Base-by-base conservation (phyloP, 371 early-diverging fungal genomes). In the Mortierella sp. region DNA sequence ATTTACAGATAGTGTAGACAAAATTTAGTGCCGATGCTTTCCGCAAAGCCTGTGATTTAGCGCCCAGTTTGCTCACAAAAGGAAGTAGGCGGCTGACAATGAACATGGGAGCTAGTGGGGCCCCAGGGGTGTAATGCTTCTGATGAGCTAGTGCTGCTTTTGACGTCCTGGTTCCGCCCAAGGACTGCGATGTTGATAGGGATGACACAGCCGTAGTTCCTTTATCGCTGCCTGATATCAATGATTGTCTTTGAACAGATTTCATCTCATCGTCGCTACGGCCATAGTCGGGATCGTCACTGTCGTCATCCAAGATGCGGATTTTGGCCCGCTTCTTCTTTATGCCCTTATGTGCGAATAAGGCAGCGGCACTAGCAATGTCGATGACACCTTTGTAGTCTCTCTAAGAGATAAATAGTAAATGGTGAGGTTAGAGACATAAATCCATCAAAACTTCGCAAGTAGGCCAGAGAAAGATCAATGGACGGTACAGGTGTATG, bases 401-500 rank as follows among this genome's bases (percentile, higher is more conserved):
- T 14, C 80, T 65, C 83, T 79, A 62, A 47, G 10, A 16, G 30
- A 20, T 14, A 40, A 14, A 37, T 6, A n/a, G 14, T 16, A 16
- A 35, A 4, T 3, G 3, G 10, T 35, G n/a, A 20, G 1, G 30
- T 40, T 43, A 12, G 24, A 40, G 12, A 24, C 14, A 35, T 28
- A 37, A 12, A 49, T 5, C 1, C 14, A n/a, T 18, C 43, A 24
- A n/a, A 12, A 8, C 1, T n/a, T 11, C 9, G 2, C 9, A 9
- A 22, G 24, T 12, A 40, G 4, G 12, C 12, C 12, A 43, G 3
- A 45, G 37, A 62, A 10, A 28, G 32, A 2, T 43, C 32, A 16
- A 18, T 70, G 73, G 84, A 90, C 90, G 9, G 97, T 86, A 91
- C 90, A 8, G 97, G 96, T 8, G 93, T 90, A 79, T 98, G 97